A percentile compares a stretch with the other conserved stretches of the same genome.
These are phyloP conservation scores for Podila minutissima DNA, from an alignment of 192 early-diverging fungal genomes.

Conservation along the genomic window DNA sequence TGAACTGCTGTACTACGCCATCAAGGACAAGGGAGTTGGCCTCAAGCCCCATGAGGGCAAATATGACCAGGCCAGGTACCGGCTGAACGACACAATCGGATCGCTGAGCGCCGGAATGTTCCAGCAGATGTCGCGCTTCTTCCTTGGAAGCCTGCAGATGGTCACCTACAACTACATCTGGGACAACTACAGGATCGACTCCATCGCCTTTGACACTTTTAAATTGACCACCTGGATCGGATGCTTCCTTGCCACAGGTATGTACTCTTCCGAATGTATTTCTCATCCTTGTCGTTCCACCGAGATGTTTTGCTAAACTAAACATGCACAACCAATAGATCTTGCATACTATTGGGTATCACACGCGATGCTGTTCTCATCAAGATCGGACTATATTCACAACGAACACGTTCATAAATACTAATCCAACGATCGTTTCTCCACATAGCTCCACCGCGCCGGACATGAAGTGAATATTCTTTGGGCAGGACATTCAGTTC, in stretches of 20 bases:
- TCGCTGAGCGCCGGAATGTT: slow-evolving; percentile 61
- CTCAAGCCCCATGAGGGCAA: slow-evolving; percentile 42
- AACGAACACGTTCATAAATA: not conserved
- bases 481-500: slow-evolving; percentile 64
- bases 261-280: not conserved
- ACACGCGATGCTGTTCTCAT: not conserved
- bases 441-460: slow-evolving; percentile 63
- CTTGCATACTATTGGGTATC: slow-evolving; percentile 49
- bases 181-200: slow-evolving; percentile 54
- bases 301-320: not conserved
- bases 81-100: slow-evolving; percentile 65
- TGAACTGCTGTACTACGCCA: slow-evolving; percentile 42
- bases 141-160: slow-evolving; percentile 55
- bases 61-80: slow-evolving; percentile 53
- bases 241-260: slow-evolving; percentile 63
- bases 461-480: slow-evolving; percentile 70
- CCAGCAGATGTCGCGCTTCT: slow-evolving; percentile 63
- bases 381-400: not conserved
- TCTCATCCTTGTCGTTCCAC: not conserved
- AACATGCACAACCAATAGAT: slow-evolving; percentile 6
- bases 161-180: slow-evolving; percentile 62
- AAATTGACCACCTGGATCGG: slow-evolving; percentile 60
- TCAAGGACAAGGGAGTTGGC: slow-evolving; percentile 41
- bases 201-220: slow-evolving; percentile 51
- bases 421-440: not conserved